These are phyloP conservation scores for Pugionium cornutum DNA, from an alignment of 345 rosid genomes.

Conservation along the genomic window DNA sequence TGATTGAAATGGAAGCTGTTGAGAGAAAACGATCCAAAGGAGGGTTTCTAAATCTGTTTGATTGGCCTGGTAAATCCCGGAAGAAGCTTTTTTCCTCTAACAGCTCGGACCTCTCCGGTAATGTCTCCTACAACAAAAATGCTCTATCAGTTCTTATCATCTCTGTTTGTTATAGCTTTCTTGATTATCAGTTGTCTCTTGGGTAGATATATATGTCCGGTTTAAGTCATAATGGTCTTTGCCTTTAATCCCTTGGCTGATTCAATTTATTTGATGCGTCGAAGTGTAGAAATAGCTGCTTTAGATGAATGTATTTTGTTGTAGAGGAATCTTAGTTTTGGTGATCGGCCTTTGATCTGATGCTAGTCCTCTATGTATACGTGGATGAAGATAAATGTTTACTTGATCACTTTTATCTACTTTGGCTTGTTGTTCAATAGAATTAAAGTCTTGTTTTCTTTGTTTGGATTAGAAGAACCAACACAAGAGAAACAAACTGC, in stretches of 20 bases:
- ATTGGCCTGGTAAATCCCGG: constrained; percentile 84
- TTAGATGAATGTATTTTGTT: too few species aligned
- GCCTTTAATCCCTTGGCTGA: constrained; percentile 17
- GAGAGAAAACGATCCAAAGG: constrained; percentile 72
- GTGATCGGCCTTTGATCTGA: neutral
- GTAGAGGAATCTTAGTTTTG: too few species aligned
- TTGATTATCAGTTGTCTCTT: too few species aligned
- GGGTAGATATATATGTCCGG: neutral
- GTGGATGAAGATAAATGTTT: constrained; percentile 4
- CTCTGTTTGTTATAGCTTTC: neutral
- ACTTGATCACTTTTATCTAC: constrained; percentile 11
- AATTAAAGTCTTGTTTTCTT: constrained; percentile 20
- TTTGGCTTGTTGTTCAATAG: constrained; percentile 17
- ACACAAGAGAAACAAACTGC: constrained; percentile 51
- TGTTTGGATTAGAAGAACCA: constrained; percentile 42
- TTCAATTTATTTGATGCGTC: neutral
- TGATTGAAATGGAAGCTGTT: constrained; percentile 60
- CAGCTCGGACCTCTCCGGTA: constrained; percentile 19
- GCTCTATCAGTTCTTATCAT: neutral
- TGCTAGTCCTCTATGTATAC: neutral
- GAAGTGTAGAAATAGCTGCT: neutral
- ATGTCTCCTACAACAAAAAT: neutral
- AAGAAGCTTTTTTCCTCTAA: constrained; percentile 73
- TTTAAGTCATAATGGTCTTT: neutral
- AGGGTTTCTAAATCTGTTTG: constrained; percentile 68